Evolutionary conservation across 164 flowering plant genomes (phyloP).

Genomic region (Hamamelis virginiana): DNA sequence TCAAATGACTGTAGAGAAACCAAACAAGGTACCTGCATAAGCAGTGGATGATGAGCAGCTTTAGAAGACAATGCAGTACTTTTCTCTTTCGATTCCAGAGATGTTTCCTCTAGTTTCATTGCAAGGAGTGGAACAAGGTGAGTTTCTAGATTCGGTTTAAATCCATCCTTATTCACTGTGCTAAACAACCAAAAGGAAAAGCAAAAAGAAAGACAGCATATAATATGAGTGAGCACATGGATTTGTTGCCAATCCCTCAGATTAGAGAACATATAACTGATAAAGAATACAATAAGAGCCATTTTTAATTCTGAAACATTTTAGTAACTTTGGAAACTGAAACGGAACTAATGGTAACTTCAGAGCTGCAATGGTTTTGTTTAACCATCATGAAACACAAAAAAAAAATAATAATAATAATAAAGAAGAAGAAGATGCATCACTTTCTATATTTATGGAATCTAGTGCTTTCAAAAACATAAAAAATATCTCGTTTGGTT

Average conservation of each 20-base stretch:
- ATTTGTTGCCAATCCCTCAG: no score
- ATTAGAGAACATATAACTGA: no score
- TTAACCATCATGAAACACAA: background rate
- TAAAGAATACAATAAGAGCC: no score
- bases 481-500: no score
- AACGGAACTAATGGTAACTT: background rate
- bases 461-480: no score
- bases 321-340: background rate
- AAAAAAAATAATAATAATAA: no score
- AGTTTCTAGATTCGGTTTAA: constrained; percentile 94
- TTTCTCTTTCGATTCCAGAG: constrained; percentile 53
- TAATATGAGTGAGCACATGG: background rate
- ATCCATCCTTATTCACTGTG: constrained; percentile 86
- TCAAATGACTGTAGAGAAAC: constrained; percentile 5
- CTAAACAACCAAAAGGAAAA: constrained; percentile 37
- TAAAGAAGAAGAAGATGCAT: no score
- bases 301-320: no score
- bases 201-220: constrained; percentile 9
- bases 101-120: constrained; percentile 54
- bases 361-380: background rate
- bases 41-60: constrained; percentile 71
- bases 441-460: no score
- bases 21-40: constrained; percentile 63
- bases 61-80: constrained; percentile 36
- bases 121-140: constrained; percentile 81